Base-by-base conservation (phyloP, 805 yeast genomes). In the Cyberlindnera veronae region DNA sequence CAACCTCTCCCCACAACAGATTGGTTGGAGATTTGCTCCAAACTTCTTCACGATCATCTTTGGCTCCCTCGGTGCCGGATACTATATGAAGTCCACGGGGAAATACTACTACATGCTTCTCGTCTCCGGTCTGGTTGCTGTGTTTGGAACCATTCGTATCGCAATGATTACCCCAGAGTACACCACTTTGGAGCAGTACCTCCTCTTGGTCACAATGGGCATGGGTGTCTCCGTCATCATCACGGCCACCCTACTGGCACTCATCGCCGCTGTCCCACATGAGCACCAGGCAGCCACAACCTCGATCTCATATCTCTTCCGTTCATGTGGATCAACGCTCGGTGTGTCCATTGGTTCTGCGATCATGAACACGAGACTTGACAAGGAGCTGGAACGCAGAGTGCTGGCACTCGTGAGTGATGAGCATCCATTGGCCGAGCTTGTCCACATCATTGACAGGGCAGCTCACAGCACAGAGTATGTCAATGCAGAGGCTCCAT, bases 251-350 rank as follows among this genome's bases (percentile, higher is more conserved):
- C 64, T 83, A 32, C 60, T 82, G 17, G 77, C 88, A 1, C 71
- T 81, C 64, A 81, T 83, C 47, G 84, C 89, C 2, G 79, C 88
- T 2, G 89, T 79, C 9, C 87, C 88, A 2, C 60, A 68, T 28
- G 76, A 79, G 41, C 73, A 70, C 49, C 90, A 82, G 55, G 82
- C 85, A 2, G 69, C 83, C 20, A 77, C 82, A 1, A 80, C 85
- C 0, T 76, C 85, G 4, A 75, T 80, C 45, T 82, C 77, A 48
- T 80, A 80, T 50, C 74, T 83, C 1, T 79, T 79, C 55, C 69
- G 85, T 58, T 72, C 84, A 8, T 73, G 82, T 14, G 85, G 85
- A 0, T 77, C 85, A 1, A 78, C 84, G 0, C 58, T 79, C 19
- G 86, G 85, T 38, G 79, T 79, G 11, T 67, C 88, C 0, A 57